Conservation (phyloP, 129 eudicot genomes). For the Centella asiatica region DNA sequence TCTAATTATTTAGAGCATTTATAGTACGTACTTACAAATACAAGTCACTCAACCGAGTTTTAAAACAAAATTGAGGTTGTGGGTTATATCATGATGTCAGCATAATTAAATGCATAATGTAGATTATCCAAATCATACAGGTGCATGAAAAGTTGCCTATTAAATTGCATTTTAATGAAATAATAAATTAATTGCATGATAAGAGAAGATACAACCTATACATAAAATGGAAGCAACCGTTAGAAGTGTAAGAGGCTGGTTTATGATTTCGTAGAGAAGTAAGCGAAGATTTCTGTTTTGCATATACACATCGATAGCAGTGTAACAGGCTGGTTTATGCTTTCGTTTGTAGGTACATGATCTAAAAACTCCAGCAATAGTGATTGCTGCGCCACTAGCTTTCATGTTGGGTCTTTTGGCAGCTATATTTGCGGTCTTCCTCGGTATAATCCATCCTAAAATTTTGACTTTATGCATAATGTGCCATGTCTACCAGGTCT, state of each 20-base stretch:
- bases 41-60: too few species aligned
- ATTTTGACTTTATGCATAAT: conserved; percentile 1
- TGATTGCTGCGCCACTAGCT: conserved; percentile 86
- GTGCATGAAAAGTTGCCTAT: too few species aligned
- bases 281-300: background rate
- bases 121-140: too few species aligned
- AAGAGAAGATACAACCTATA: too few species aligned
- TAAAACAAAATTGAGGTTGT: too few species aligned
- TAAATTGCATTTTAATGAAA: too few species aligned
- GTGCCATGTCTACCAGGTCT: conserved; percentile 6
- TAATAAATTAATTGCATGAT: too few species aligned
- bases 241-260: background rate
- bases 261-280: background rate
- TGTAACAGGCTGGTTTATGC: background rate
- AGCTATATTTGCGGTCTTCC: conserved; percentile 56
- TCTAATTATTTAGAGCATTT: too few species aligned
- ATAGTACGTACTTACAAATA: too few species aligned
- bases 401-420: conserved; percentile 62
- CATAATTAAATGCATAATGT: too few species aligned
- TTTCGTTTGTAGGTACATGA: conserved; percentile 44
- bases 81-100: too few species aligned
- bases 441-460: conserved; percentile 33
- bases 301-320: background rate
- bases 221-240: too few species aligned
- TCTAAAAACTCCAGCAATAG: conserved; percentile 54